phyloP scores from a whole-genome alignment of 2,329 filamentous ascomycete genomes.

The Pyricularia sp. region DNA sequence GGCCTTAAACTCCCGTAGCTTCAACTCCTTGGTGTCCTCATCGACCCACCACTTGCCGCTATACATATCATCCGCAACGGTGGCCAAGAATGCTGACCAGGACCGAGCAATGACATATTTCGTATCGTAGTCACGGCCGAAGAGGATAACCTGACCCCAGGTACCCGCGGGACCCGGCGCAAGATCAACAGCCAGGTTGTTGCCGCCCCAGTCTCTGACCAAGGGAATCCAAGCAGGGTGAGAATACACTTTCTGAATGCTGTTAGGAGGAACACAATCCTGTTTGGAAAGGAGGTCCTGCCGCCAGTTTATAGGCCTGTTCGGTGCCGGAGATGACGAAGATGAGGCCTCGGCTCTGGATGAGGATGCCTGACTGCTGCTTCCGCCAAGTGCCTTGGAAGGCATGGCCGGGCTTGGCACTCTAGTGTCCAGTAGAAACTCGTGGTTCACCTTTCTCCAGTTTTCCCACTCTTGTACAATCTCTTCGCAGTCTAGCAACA shows the following conservation, averaged over 20 bases:
- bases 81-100: conserved; percentile 77
- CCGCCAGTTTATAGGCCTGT: conserved; percentile 55
- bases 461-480: conserved; percentile 97
- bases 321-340: conserved; percentile 27
- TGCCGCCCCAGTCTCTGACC: conserved; percentile 95
- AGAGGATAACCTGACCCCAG: conserved; percentile 95
- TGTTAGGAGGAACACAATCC: conserved; percentile 73
- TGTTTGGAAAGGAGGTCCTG: conserved; percentile 75
- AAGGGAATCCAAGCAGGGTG: conserved; percentile 93
- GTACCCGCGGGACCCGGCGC: conserved; percentile 78
- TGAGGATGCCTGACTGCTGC: conserved; percentile 49
- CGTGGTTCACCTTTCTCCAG: conserved; percentile 86
- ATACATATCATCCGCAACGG: conserved; percentile 78
- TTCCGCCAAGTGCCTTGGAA: conserved; percentile 58
- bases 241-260: conserved; percentile 84
- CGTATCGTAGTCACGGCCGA: conserved; percentile 94
- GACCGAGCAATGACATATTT: conserved; percentile 94
- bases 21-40: conserved; percentile 82
- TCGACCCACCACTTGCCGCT: conserved; percentile 87
- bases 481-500: conserved; percentile 96
- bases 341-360: conserved; percentile 46
- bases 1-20: conserved; percentile 81
- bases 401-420: conserved; percentile 49
- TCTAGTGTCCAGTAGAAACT: conserved; percentile 57
- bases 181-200: conserved; percentile 88